Conservation (phyloP, 2,329 filamentous ascomycete species). For the Aspergillus alliaceus region DNA sequence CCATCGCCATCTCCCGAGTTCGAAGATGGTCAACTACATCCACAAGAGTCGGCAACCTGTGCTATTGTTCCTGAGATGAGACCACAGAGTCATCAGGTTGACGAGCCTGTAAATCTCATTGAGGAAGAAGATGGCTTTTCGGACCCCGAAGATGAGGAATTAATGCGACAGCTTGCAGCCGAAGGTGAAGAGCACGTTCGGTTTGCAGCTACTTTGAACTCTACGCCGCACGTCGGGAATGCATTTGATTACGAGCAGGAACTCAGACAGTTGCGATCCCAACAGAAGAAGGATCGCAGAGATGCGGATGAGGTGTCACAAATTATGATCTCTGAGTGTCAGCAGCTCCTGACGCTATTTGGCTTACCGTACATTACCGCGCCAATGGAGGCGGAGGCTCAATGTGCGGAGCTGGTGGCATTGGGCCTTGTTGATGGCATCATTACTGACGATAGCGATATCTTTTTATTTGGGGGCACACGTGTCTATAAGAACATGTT, state of each 20-base stretch:
- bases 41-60: slow-evolving; percentile 16
- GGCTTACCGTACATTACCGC: slow-evolving; percentile 95
- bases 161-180: slow-evolving; percentile 79
- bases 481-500: slow-evolving; percentile 99
- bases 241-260: slow-evolving; percentile 82
- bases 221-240: slow-evolving; percentile 68
- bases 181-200: slow-evolving; percentile 93
- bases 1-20: slow-evolving; percentile 37
- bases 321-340: slow-evolving; percentile 93
- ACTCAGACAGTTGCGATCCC: slow-evolving; percentile 79
- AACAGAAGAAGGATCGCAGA: slow-evolving; percentile 93
- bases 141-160: slow-evolving; percentile 88
- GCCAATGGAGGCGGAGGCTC: slow-evolving; percentile 98
- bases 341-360: slow-evolving; percentile 84
- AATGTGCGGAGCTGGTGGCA: slow-evolving; percentile 86
- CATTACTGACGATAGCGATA: slow-evolving; percentile 95
- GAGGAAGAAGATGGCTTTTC: slow-evolving; percentile 66
- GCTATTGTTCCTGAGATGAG: slow-evolving; percentile 27
- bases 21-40: slow-evolving; percentile 21
- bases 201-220: slow-evolving; percentile 84
- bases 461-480: slow-evolving; percentile 93
- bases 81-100: slow-evolving; percentile 9
- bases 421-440: slow-evolving; percentile 93
- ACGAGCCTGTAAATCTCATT: slow-evolving; percentile 26
- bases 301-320: slow-evolving; percentile 97